Percentiles rank a stretch among this genome's conserved stretches.
phyloP scores from a whole-genome alignment of 2,329 filamentous ascomycete species.

The Rhexocercosporidium sp. region DNA sequence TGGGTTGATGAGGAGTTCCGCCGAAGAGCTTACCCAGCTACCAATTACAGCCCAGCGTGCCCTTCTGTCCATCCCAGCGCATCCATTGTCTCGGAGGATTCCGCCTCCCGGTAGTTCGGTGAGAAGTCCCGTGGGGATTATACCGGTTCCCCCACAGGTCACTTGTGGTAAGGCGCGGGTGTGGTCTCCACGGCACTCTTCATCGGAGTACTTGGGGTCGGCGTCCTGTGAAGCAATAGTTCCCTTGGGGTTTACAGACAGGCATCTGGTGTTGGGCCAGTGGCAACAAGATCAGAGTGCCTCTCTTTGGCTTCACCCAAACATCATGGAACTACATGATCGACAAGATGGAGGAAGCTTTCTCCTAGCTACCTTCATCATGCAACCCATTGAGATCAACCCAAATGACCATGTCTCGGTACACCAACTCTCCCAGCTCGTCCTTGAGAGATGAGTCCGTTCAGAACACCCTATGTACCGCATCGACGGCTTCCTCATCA shows the following conservation, averaged over 20 bases:
- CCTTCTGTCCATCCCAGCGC: not conserved
- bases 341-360: too few relatives aligned
- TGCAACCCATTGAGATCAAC: too few relatives aligned
- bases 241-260: not conserved
- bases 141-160: not conserved
- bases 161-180: not conserved
- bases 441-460: slow-evolving; percentile 60
- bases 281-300: too few relatives aligned
- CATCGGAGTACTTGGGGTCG: not conserved
- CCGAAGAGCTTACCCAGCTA: not conserved
- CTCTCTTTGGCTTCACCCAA: too few relatives aligned
- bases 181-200: not conserved
- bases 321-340: too few relatives aligned
- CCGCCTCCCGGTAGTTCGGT: not conserved
- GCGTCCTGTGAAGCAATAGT: not conserved
- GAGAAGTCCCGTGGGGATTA: not conserved
- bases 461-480: slow-evolving; percentile 68
- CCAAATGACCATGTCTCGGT: slow-evolving; percentile 16
- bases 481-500: slow-evolving; percentile 67
- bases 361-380: too few relatives aligned
- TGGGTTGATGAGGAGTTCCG: not conserved
- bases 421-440: slow-evolving; percentile 44
- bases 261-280: not conserved
- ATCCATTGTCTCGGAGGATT: not conserved
- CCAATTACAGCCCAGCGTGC: too few relatives aligned